Percentiles rank a stretch among this genome's conserved stretches.
Evolutionary conservation across 495 filamentous ascomycete species (phyloP).

Genomic region (Podospora fimiseda): DNA sequence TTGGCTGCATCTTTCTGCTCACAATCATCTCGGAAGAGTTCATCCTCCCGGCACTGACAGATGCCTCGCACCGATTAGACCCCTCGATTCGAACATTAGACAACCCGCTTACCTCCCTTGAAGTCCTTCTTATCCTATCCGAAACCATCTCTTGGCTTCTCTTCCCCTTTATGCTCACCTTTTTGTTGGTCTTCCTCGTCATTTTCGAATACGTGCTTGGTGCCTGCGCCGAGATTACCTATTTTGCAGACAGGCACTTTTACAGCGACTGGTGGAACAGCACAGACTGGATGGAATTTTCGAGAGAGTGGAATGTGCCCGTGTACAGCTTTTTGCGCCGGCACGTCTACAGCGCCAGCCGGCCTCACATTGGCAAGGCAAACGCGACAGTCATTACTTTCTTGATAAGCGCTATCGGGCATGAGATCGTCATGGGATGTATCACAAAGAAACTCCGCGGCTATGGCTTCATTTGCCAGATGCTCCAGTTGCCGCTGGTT

Average conservation of each 20-base stretch:
- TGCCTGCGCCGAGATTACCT: constrained; percentile 89
- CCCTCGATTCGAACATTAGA: constrained; percentile 12
- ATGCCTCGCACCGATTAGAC: constrained; percentile 64
- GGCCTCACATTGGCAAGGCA: constrained; percentile 65
- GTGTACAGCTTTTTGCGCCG: constrained; percentile 96
- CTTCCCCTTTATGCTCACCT: constrained; percentile 96
- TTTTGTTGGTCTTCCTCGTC: constrained; percentile 90
- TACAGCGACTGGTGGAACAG: constrained; percentile 97
- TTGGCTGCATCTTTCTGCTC: constrained; percentile 93
- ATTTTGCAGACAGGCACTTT: constrained; percentile 91
- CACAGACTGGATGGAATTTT: constrained; percentile 91
- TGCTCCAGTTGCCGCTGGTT: constrained; percentile 92
- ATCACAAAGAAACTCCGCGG: constrained; percentile 96
- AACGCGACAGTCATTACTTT: constrained; percentile 89
- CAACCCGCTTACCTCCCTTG: constrained; percentile 46
- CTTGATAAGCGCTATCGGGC: constrained; percentile 77
- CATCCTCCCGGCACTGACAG: constrained; percentile 80
- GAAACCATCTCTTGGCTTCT: constrained; percentile 92
- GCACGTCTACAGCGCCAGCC: constrained; percentile 83
- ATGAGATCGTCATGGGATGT: constrained; percentile 95
- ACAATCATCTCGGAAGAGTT: constrained; percentile 92
- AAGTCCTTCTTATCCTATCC: constrained; percentile 70
- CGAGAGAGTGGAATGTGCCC: constrained; percentile 94
- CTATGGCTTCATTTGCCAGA: constrained; percentile 90
- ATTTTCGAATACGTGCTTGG: constrained; percentile 97